These are phyloP conservation scores for Aureobasidium lini DNA, from an alignment of 2,329 filamentous ascomycete genomes.

Conservation along the genomic window DNA sequence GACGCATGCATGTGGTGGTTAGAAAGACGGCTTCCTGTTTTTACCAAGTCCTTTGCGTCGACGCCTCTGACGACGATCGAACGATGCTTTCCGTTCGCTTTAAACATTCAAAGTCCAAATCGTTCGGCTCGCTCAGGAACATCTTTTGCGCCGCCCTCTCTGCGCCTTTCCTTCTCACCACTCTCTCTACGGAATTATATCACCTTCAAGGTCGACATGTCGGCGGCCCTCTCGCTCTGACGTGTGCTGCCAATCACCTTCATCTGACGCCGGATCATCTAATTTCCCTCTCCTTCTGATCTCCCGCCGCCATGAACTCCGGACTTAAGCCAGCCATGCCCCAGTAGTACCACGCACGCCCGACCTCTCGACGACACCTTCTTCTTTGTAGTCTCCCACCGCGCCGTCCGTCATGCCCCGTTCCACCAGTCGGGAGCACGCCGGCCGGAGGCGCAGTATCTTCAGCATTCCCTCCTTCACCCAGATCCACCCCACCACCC, in stretches of 20 bases:
- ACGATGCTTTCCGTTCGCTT: background rate
- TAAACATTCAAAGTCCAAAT: background rate
- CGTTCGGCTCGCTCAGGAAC: background rate
- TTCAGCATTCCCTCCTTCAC: conserved; percentile 27
- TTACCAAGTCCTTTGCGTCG: background rate
- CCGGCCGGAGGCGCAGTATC: conserved; percentile 24
- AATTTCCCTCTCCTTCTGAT: conserved; percentile 6
- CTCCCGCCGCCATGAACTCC: conserved; percentile 5
- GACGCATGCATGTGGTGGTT: background rate
- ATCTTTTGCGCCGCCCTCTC: background rate
- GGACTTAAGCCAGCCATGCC: conserved; percentile 10
- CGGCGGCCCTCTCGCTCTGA: background rate
- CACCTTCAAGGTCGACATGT: background rate
- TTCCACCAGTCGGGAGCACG: conserved; percentile 14
- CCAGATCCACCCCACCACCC: conserved; percentile 18
- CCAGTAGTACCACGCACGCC: background rate
- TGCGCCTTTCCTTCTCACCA: background rate
- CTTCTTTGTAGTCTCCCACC: background rate
- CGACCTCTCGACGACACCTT: background rate
- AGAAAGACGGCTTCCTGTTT: background rate
- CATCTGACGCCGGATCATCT: background rate
- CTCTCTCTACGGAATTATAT: background rate
- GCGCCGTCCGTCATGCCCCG: conserved; percentile 15
- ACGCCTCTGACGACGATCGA: conserved; percentile 3
- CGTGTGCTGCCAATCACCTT: background rate